Percentiles rank a stretch among this genome's conserved stretches.
These are phyloP conservation scores for Entophlyctis luteolus DNA, from an alignment of 192 early-diverging fungal species.

Conservation along the genomic window DNA sequence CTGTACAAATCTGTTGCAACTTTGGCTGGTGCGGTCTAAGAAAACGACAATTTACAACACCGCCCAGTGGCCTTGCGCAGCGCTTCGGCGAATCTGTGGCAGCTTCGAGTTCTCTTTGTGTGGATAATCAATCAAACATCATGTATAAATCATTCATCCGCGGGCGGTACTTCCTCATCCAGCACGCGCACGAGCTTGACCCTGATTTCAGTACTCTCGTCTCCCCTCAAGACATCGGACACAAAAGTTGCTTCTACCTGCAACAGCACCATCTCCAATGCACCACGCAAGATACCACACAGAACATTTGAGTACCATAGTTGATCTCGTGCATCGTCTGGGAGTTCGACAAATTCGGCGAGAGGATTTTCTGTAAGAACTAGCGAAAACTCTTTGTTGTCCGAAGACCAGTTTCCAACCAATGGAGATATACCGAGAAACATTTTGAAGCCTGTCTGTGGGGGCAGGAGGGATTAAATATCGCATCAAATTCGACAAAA, in stretches of 20 bases:
- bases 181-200: conserved; percentile 81
- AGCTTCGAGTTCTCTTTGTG: too few relatives aligned
- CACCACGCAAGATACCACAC: conserved; percentile 89
- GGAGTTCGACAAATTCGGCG: conserved; percentile 96
- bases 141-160: conserved; percentile 59
- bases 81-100: too few relatives aligned
- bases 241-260: conserved; percentile 85
- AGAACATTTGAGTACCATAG: conserved; percentile 97
- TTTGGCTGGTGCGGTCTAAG: too few relatives aligned
- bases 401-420: conserved; percentile 75
- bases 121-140: too few relatives aligned
- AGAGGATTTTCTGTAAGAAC: conserved; percentile 94
- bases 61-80: too few relatives aligned
- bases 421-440: conserved; percentile 88
- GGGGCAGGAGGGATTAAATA: background rate
- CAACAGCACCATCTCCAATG: conserved; percentile 93
- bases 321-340: conserved; percentile 55
- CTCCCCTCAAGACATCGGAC: conserved; percentile 76
- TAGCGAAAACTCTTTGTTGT: conserved; percentile 88
- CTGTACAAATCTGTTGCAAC: too few relatives aligned
- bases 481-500: background rate
- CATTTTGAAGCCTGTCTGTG: conserved; percentile 86
- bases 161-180: conserved; percentile 93
- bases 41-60: too few relatives aligned
- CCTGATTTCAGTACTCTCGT: conserved; percentile 87